Percentiles rank a stretch among this genome's conserved stretches.
phyloP scores from a whole-genome alignment of 805 yeast species.

The Candida odintsovae region DNA sequence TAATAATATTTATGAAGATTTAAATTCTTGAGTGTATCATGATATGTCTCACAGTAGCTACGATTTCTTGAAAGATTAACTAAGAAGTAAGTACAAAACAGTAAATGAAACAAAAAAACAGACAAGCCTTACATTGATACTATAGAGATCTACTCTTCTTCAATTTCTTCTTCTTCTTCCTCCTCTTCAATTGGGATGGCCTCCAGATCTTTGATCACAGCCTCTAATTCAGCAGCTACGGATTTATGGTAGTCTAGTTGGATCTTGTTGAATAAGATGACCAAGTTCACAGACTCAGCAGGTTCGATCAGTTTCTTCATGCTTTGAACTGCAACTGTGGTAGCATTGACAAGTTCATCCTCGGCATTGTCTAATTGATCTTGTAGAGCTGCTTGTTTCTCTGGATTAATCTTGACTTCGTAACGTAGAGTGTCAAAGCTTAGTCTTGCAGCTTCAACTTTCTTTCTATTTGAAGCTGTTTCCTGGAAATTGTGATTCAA shows the following conservation, averaged over 20 bases:
- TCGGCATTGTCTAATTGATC: slow-evolving; percentile 41
- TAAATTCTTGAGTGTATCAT: too few relatives aligned
- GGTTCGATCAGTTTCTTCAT: slow-evolving; percentile 72
- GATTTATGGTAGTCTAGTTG: slow-evolving; percentile 60
- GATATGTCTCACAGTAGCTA: too few relatives aligned
- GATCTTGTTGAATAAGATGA: slow-evolving; percentile 62
- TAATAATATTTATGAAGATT: background rate
- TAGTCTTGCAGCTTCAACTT: slow-evolving; percentile 64
- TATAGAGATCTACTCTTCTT: slow-evolving; percentile 1
- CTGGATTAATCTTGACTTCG: slow-evolving; percentile 34
- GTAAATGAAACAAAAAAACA: too few relatives aligned
- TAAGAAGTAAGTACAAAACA: too few relatives aligned
- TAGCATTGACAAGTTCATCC: slow-evolving; percentile 76
- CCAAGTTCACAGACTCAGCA: slow-evolving; percentile 53
- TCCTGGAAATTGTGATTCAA: slow-evolving; percentile 55
- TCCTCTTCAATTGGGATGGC: slow-evolving; percentile 40
- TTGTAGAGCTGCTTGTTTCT: slow-evolving; percentile 14
- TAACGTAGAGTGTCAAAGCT: slow-evolving; percentile 67
- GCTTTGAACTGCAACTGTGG: slow-evolving; percentile 70
- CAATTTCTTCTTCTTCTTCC: slow-evolving; percentile 25
- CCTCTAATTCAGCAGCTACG: slow-evolving; percentile 43
- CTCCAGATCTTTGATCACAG: slow-evolving; percentile 39
- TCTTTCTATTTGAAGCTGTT: slow-evolving; percentile 55
- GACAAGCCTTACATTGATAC: background rate
- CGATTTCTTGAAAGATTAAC: too few relatives aligned